These are phyloP conservation scores for Lunasporangiospora selenospora DNA, from an alignment of 192 early-diverging fungal species.

Conservation along the genomic window DNA sequence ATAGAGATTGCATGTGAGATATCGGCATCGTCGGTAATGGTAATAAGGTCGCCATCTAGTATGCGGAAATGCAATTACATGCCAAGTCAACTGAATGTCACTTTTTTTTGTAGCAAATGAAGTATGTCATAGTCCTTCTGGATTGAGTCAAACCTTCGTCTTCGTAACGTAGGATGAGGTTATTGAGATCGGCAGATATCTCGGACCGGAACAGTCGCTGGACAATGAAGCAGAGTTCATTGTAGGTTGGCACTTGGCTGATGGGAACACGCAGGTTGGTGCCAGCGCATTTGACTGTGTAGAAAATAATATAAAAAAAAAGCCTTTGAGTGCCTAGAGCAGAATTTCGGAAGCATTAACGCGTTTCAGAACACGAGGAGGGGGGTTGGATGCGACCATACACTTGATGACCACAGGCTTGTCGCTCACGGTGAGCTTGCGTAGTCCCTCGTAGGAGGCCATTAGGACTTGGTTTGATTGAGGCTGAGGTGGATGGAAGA, in stretches of 20 bases:
- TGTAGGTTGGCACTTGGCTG: slow-evolving; percentile 55
- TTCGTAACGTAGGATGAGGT: slow-evolving; percentile 52
- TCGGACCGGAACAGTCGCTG: slow-evolving; percentile 49
- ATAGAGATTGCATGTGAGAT: slow-evolving; percentile 56
- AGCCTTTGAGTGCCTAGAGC: neutral
- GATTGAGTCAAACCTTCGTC: too few species aligned
- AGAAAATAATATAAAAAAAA: neutral
- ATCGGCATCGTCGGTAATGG: slow-evolving; percentile 57
- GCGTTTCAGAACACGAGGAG: too few species aligned
- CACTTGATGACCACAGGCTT: slow-evolving; percentile 45
- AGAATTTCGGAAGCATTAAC: too few species aligned
- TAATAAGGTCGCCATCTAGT: slow-evolving; percentile 58
- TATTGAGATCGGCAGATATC: slow-evolving; percentile 46
- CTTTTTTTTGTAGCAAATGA: too few species aligned
- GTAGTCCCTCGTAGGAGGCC: slow-evolving; percentile 42
- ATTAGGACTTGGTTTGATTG: slow-evolving; percentile 7
- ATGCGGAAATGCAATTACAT: too few species aligned
- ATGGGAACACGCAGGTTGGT: slow-evolving; percentile 56
- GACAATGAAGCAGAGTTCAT: slow-evolving; percentile 60
- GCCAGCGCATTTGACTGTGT: slow-evolving; percentile 51
- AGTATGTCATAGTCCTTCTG: too few species aligned
- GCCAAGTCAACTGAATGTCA: too few species aligned
- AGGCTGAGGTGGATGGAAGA: neutral
- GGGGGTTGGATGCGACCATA: neutral
- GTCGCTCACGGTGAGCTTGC: slow-evolving; percentile 44